A percentile compares a stretch with the other conserved stretches of the same genome.
Conservation (phyloP, 1,139 yeast genomes). For the Candida sojae region DNA sequence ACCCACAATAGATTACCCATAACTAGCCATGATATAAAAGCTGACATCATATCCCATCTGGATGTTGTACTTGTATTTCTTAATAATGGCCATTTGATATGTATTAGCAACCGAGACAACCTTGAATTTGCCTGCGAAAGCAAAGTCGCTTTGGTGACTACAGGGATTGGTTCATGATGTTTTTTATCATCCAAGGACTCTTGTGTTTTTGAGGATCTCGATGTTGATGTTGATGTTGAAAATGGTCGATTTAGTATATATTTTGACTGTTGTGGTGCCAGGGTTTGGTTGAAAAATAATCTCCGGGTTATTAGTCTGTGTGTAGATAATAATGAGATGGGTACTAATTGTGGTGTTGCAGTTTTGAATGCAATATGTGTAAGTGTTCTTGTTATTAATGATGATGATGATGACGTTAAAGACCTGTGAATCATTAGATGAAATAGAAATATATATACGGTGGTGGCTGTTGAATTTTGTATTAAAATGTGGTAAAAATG, state of each 20-base stretch:
- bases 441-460: too few relatives aligned
- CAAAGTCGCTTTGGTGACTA: conserved; percentile 36
- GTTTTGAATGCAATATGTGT: not conserved
- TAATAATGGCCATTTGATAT: conserved; percentile 60
- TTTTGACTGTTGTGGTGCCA: not conserved
- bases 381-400: not conserved
- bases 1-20: conserved; percentile 61
- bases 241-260: not conserved
- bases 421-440: not conserved
- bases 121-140: conserved; percentile 46
- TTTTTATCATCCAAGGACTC: too few relatives aligned
- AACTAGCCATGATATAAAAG: conserved; percentile 58
- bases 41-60: conserved; percentile 52
- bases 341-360: not conserved
- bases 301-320: not conserved
- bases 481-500: too few relatives aligned
- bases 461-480: too few relatives aligned
- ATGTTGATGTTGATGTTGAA: not conserved
- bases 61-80: conserved; percentile 53
- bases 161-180: not conserved
- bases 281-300: not conserved
- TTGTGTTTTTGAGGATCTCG: not conserved
- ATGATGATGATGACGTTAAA: not conserved
- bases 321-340: conserved; percentile 1
- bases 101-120: conserved; percentile 47